Base-by-base conservation (phyloP, 2,329 filamentous ascomycete species). In the Pseudocercospora macadamiae region DNA sequence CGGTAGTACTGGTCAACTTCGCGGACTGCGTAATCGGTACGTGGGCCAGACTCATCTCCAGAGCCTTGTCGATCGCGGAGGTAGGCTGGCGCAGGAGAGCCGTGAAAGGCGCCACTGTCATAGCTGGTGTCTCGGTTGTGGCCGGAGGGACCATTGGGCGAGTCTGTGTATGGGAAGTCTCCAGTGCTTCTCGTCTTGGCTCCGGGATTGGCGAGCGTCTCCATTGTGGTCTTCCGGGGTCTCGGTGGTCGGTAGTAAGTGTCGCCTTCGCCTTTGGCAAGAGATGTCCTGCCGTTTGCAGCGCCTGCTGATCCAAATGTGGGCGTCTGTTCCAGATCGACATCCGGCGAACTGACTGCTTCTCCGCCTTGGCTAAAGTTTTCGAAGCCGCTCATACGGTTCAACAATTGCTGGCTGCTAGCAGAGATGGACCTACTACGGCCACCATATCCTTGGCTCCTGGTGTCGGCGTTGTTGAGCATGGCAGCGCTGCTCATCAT, bases 1-100 rank as follows among this genome's bases (percentile, higher is more conserved):
- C 95, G 86, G 69, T 99, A 97, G 76, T 97, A 97, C 69, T 96
- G 96, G 73, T 99, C 95, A 0, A 96, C 91, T 74, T 99, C 95
- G 56, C 95, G 88, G 0, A 93, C 95, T 1, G 93, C 89, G 71
- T 97, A 97, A 71, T 99, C 93, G 1, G 89, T 88, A 57, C 76
- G 79, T 28, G 45, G 54, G 21, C 51, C 59, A 32, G 49, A 37
- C 19, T 80, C 78, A 6, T 81, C 74, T 44, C 82, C 80, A n/a
- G 82, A 78, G 58, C 86, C 83, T 42, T 77, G 75, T 25, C 80
- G 74, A 62, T 77, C 76, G 18, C 80, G 79, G 26, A 85, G 71
- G 67, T 84, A 84, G 5, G 82, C 83, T 30, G 83, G 78, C 8
- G 77, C 70, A n/a, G 81, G 80, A 1, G 82, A 82, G 14, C 69